Percentiles rank a stretch among this genome's conserved stretches.
Conservation (phyloP, 108 stramenopile genomes). For the Skeletonema potamos region DNA sequence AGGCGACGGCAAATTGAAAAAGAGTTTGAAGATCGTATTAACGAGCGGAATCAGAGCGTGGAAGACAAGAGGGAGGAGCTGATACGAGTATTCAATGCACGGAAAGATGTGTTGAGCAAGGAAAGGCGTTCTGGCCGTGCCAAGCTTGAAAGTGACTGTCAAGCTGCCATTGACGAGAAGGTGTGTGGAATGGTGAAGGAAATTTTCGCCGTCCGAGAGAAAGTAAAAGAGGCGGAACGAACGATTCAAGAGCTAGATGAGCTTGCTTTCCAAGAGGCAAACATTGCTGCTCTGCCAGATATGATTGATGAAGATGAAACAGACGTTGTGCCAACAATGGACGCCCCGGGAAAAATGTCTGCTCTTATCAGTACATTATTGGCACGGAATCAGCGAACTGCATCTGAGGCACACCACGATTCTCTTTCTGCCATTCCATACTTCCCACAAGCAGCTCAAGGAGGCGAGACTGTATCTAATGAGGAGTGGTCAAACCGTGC, state of each 20-base stretch:
- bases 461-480: slow-evolving; percentile 16
- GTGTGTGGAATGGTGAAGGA: slow-evolving; percentile 4
- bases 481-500: slow-evolving; percentile 72
- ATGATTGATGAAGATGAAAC: slow-evolving; percentile 21
- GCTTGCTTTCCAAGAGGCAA: background rate
- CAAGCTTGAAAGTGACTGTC: slow-evolving; percentile 6
- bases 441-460: slow-evolving; percentile 6
- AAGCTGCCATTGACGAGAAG: slow-evolving; percentile 13
- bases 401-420: slow-evolving; percentile 59
- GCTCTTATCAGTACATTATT: slow-evolving; percentile 51
- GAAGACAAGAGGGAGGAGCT: slow-evolving; percentile 30
- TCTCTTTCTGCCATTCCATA: slow-evolving; percentile 46
- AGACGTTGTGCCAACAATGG: slow-evolving; percentile 22
- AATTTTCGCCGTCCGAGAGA: slow-evolving; percentile 7
- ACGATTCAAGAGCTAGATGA: slow-evolving; percentile 28
- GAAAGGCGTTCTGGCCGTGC: background rate
- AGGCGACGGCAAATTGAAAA: slow-evolving; percentile 19
- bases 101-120: slow-evolving; percentile 30
- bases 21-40: slow-evolving; percentile 17
- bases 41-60: slow-evolving; percentile 36
- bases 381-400: slow-evolving; percentile 58
- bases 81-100: slow-evolving; percentile 18
- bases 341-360: slow-evolving; percentile 26
- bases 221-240: slow-evolving; percentile 38
- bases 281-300: background rate